Base-by-base conservation (phyloP, 2,329 filamentous ascomycete species). In the Pezicula carpinea region DNA sequence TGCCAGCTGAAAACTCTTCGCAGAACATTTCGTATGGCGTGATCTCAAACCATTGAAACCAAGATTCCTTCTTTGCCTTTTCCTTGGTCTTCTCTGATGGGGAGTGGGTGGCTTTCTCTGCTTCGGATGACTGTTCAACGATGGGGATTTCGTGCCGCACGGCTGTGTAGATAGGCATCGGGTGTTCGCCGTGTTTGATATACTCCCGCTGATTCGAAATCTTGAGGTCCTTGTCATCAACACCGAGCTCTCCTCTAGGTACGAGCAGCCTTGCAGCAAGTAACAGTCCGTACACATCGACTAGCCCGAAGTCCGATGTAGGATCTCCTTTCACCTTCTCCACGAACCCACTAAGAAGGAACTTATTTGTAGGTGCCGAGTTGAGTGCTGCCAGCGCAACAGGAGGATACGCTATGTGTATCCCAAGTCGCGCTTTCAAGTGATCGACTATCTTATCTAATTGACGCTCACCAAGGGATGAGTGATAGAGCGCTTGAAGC, bases 21-120 rank as follows among this genome's bases (percentile, higher is more conserved):
- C 90, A 96, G 66, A 93, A 96, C 63, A 96, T 85, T 64, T 97
- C 92, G 61, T 95, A 96, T 0, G 92, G 92, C 0, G 89, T 95
- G 59, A 92, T 86, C 61, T 99, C 93, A 57, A 93, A 96, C 92
- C 93, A 97, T 59, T 99, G 92, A 59, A 97, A 99, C 88, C 91
- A 97, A 2, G 89, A 77, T 60, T 95, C 86, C 50, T 76, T 74
- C 59, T 69, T 80, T 10, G 77, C 43, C 70, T 64, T 53, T 14
- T 73, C 70, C 55, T 81, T 78, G 0, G 70, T 74, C 17, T 69
- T 66, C 49, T 83, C 75, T 1, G 72, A 68, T 39, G 60, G 62
- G 14, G 51, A 53, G 2, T 53, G 61, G 45, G 56, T 61, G 5
- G 57, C 61, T 51, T 65, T 68, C 31, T 67, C 67, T 6, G 55